Evolutionary conservation across 371 early-diverging fungal genomes (phyloP).

Genomic region (Funneliformis caledonium): DNA sequence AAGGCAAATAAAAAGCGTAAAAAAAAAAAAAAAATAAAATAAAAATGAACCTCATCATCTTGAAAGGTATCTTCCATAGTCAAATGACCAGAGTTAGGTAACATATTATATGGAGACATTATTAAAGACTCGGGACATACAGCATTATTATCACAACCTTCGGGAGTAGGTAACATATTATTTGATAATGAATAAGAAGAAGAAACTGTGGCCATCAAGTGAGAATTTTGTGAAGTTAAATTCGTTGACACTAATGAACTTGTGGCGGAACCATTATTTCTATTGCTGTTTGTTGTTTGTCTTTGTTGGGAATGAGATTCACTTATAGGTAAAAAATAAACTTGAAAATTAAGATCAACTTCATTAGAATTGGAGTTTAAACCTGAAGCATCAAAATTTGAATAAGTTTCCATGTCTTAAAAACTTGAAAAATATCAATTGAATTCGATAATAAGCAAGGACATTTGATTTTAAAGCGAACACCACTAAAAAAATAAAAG

Average conservation of each 20-base stretch:
- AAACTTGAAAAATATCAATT: not conserved
- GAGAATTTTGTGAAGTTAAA: not conserved
- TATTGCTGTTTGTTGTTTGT: not conserved
- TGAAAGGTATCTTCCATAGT: not conserved
- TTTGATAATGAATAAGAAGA: not conserved
- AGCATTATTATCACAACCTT: slow-evolving; percentile 23
- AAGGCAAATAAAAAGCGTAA: not conserved
- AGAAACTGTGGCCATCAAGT: not conserved
- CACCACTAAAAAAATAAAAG: not conserved
- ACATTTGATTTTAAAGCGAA: not conserved
- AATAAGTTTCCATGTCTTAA: not conserved
- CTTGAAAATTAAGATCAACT: not conserved
- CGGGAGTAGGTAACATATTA: slow-evolving; percentile 45
- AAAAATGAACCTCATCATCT: not conserved
- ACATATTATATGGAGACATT: slow-evolving; percentile 21
- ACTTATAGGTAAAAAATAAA: not conserved
- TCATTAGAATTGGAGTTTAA: not conserved
- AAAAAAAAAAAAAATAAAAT: not conserved
- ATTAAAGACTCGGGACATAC: not conserved
- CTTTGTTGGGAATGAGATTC: not conserved
- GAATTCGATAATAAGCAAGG: not conserved
- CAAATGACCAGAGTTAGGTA: not conserved
- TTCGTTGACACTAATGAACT: not conserved
- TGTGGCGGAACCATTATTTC: not conserved
- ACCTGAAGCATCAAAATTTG: not conserved